A percentile compares a stretch with the other conserved stretches of the same genome.
Evolutionary conservation across 163 green algal species (phyloP).

Genomic region (Chlamydomonas reinhardtii): DNA sequence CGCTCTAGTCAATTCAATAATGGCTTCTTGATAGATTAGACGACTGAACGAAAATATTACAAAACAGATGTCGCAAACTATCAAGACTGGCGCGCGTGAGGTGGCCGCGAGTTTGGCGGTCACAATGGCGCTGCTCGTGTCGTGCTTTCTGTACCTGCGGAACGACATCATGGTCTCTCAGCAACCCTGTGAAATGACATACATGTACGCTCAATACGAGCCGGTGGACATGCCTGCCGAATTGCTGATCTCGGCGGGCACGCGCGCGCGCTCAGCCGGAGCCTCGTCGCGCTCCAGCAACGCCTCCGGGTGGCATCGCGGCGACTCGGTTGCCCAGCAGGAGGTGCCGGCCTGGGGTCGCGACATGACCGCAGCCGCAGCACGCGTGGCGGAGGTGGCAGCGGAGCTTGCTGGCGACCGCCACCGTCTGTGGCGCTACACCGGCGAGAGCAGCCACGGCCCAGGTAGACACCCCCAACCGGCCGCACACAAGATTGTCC

Average conservation of each 20-base stretch:
- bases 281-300: too few relatives aligned
- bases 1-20: too few relatives aligned
- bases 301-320: background rate
- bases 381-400: background rate
- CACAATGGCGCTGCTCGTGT: background rate
- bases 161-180: background rate
- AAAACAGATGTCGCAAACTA: too few relatives aligned
- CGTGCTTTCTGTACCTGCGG: background rate
- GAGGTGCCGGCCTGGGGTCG: background rate
- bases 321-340: too few relatives aligned
- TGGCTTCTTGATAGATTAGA: too few relatives aligned
- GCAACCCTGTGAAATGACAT: conserved; percentile 58
- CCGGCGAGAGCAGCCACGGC: background rate
- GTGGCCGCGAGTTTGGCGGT: background rate
- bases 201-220: conserved; percentile 42
- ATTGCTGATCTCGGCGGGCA: background rate
- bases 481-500: too few relatives aligned
- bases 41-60: too few relatives aligned
- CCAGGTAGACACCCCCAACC: too few relatives aligned
- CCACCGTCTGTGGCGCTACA: conserved; percentile 39
- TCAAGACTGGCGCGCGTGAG: background rate
- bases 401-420: background rate
- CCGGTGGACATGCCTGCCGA: background rate
- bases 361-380: background rate
- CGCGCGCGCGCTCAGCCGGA: too few relatives aligned